phyloP scores from a whole-genome alignment of 768 basidiomycete genomes.

The Leccinum disarticulatum region DNA sequence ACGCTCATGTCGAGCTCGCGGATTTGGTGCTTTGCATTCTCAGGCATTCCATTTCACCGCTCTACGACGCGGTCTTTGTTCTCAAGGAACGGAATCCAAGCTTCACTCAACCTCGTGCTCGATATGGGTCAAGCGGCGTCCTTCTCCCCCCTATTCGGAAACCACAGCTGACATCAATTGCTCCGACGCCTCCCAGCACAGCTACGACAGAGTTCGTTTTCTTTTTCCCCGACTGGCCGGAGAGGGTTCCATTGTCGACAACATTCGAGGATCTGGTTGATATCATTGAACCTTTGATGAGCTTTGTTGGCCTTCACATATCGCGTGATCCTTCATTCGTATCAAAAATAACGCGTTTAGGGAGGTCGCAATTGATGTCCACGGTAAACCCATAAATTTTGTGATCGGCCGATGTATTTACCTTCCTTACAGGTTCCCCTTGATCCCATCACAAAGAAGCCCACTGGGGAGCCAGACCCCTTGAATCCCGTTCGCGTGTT shows the following conservation, averaged over 20 bases:
- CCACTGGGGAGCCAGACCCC: slow-evolving; percentile 51
- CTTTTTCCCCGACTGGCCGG: slow-evolving; percentile 86
- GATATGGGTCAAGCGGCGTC: slow-evolving; percentile 60
- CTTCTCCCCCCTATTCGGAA: slow-evolving; percentile 56
- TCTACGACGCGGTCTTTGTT: slow-evolving; percentile 56
- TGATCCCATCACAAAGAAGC: slow-evolving; percentile 64
- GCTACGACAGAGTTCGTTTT: slow-evolving; percentile 76
- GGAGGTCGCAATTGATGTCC: slow-evolving; percentile 58
- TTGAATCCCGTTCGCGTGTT: slow-evolving; percentile 65
- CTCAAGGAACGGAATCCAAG: slow-evolving; percentile 61
- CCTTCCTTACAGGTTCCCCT: slow-evolving; percentile 39
- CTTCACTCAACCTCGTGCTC: slow-evolving; percentile 61
- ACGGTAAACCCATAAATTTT: slow-evolving; percentile 40
- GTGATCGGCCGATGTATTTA: slow-evolving; percentile 5
- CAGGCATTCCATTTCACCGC: slow-evolving; percentile 61
- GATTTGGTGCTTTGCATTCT: slow-evolving; percentile 82
- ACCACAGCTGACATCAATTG: slow-evolving; percentile 66
- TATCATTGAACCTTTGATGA: slow-evolving; percentile 77
- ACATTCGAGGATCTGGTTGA: slow-evolving; percentile 67
- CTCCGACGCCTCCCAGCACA: slow-evolving; percentile 81
- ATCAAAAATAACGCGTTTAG: slow-evolving; percentile 78
- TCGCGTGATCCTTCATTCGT: slow-evolving; percentile 77
- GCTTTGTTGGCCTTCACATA: slow-evolving; percentile 77
- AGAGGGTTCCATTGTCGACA: slow-evolving; percentile 64
- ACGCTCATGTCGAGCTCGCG: slow-evolving; percentile 78